Conservation (phyloP, 176 grass and related monocot genomes). For the Carex myosuroides region DNA sequence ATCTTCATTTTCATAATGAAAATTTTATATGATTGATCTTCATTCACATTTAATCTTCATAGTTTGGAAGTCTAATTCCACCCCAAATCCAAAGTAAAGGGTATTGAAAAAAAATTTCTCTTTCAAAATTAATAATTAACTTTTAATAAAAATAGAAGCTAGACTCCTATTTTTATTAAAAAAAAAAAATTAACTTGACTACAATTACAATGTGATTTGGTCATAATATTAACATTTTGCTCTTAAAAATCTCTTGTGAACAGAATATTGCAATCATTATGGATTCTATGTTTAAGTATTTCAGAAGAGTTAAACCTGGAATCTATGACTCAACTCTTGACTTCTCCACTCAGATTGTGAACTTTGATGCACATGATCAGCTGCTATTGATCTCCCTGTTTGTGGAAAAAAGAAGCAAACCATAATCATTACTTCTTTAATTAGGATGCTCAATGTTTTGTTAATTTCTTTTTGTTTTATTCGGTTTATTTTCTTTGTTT, state of each 20-base stretch:
- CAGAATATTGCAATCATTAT: neutral
- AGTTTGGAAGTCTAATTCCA: too few relatives aligned
- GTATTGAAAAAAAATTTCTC: too few relatives aligned
- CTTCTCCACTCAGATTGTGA: slow-evolving; percentile 32
- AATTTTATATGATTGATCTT: too few relatives aligned
- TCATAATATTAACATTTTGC: neutral
- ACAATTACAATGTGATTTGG: neutral
- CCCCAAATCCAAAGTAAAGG: too few relatives aligned
- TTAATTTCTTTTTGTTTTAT: slow-evolving; percentile 9
- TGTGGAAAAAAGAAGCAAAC: slow-evolving; percentile 24
- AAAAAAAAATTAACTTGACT: too few relatives aligned
- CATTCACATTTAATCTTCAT: too few relatives aligned
- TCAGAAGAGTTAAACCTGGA: neutral
- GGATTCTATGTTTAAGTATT: neutral
- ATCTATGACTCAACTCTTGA: slow-evolving; percentile 28
- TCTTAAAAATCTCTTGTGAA: neutral
- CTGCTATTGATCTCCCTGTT: slow-evolving; percentile 12
- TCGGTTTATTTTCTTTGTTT: neutral
- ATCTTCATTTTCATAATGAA: too few relatives aligned
- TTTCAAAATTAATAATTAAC: too few relatives aligned
- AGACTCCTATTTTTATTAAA: too few relatives aligned
- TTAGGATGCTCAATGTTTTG: slow-evolving; percentile 5
- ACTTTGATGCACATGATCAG: slow-evolving; percentile 34
- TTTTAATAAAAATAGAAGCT: too few relatives aligned
- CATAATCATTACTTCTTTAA: slow-evolving; percentile 24